phyloP scores from a whole-genome alignment of 106 monocot species.

The Platanthera guangdongensis region DNA sequence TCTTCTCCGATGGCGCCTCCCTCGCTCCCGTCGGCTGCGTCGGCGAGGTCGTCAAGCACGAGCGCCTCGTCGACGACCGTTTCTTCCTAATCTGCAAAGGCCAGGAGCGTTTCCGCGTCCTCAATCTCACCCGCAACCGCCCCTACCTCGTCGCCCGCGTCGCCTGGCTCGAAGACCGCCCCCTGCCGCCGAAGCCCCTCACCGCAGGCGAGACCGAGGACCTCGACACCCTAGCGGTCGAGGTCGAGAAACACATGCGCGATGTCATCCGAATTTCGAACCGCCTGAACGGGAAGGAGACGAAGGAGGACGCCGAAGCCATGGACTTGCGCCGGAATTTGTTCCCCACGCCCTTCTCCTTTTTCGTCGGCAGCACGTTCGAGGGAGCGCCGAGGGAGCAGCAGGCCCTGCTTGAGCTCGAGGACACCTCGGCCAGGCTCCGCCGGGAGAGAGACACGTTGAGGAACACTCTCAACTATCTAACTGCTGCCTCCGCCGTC shows the following conservation, averaged over 20 bases:
- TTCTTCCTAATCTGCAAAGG: conserved; percentile 98
- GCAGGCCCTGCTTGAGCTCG: conserved; percentile 85
- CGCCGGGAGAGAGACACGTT: conserved; percentile 75
- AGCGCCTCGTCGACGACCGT: conserved; percentile 76
- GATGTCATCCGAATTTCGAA: conserved; percentile 84
- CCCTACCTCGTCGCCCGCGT: conserved; percentile 87
- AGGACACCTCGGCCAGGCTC: conserved; percentile 68
- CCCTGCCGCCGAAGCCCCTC: conserved; percentile 17
- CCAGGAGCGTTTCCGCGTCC: conserved; percentile 85
- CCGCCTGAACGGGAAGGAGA: conserved; percentile 61
- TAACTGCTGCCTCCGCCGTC: conserved; percentile 65
- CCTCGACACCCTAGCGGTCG: conserved; percentile 48
- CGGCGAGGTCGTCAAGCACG: conserved; percentile 87
- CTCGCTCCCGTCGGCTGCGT: conserved; percentile 81
- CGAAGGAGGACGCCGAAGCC: conserved; percentile 21
- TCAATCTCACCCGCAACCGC: conserved; percentile 40
- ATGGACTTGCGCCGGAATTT: conserved; percentile 46
- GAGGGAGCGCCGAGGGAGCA: conserved; percentile 83
- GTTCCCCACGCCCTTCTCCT: conserved; percentile 90
- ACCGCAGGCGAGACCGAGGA: conserved; percentile 10
- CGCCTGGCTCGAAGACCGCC: conserved; percentile 81
- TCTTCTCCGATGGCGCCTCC: conserved; percentile 59
- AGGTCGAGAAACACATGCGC: conserved; percentile 75
- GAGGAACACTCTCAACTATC: conserved; percentile 72
- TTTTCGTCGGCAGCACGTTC: conserved; percentile 88